Evolutionary conservation across 768 basidiomycete genomes (phyloP).

Genomic region (Hygrocybe coccinea): DNA sequence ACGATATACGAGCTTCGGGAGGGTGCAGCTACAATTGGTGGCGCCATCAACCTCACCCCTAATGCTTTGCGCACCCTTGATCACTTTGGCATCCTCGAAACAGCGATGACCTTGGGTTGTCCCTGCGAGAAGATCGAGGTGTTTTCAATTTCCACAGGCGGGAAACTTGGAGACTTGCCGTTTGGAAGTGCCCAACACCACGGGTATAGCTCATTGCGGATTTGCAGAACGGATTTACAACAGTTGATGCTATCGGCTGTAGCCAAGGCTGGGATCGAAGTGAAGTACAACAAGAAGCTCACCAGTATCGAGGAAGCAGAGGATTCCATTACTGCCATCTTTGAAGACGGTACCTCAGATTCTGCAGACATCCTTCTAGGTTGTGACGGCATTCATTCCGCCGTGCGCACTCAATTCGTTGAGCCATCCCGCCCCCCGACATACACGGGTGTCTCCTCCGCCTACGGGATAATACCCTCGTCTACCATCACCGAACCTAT

Average conservation of each 20-base stretch:
- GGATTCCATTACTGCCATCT: neutral
- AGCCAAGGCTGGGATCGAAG: neutral
- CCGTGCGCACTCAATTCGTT: neutral
- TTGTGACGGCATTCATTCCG: conserved; percentile 1
- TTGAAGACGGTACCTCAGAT: neutral
- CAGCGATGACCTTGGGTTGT: neutral
- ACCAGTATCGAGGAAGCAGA: neutral
- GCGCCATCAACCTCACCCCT: conserved; percentile 1
- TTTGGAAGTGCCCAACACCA: neutral
- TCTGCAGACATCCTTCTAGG: neutral
- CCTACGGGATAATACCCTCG: neutral
- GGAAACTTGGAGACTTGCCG: neutral
- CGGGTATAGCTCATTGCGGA: neutral
- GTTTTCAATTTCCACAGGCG: neutral
- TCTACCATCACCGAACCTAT: neutral
- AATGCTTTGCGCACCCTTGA: neutral
- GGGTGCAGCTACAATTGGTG: neutral
- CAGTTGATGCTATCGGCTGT: neutral
- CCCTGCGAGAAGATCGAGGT: neutral
- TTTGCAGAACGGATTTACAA: neutral
- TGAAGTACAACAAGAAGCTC: neutral
- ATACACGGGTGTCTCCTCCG: neutral
- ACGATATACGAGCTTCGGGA: conserved; percentile 1
- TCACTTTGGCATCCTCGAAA: neutral
- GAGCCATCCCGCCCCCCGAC: neutral